A percentile compares a stretch with the other conserved stretches of the same genome.
phyloP scores from a whole-genome alignment of 441 rosid species.

The Populus trichocarpa region DNA sequence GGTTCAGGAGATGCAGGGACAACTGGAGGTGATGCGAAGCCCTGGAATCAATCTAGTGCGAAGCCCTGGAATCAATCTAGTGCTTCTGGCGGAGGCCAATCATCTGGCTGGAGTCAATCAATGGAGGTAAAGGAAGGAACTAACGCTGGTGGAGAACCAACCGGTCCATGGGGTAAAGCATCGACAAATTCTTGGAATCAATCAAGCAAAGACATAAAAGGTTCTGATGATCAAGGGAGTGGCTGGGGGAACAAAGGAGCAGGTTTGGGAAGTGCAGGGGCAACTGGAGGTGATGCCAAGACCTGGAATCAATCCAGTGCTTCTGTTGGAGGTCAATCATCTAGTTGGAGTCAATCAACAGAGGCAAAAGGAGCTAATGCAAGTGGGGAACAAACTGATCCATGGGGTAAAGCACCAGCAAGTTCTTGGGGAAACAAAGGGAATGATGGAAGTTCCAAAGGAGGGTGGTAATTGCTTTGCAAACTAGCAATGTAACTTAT shows the following conservation, averaged over 20 bases:
- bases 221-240: not conserved
- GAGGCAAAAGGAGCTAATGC: conserved; percentile 17
- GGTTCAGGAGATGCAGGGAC: conserved; percentile 20
- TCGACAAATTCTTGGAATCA: not conserved
- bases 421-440: conserved; percentile 36
- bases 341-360: conserved; percentile 20
- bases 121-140: conserved; percentile 20
- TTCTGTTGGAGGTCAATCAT: conserved; percentile 7
- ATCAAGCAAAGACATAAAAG: not conserved
- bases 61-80: conserved; percentile 10
- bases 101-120: conserved; percentile 24
- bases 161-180: conserved; percentile 23
- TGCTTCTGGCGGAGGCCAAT: conserved; percentile 11
- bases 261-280: conserved; percentile 20
- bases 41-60: conserved; percentile 13
- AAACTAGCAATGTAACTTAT: not conserved
- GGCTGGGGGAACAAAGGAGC: conserved; percentile 17
- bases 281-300: conserved; percentile 16
- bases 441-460: conserved; percentile 23
- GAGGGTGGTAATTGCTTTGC: conserved; percentile 32
- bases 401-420: conserved; percentile 35
- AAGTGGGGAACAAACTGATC: conserved; percentile 13
- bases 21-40: conserved; percentile 15
- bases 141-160: conserved; percentile 12
- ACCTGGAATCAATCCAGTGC: conserved; percentile 20